These are phyloP conservation scores for Boletus speciosus DNA, from an alignment of 768 basidiomycete species.

Conservation along the genomic window DNA sequence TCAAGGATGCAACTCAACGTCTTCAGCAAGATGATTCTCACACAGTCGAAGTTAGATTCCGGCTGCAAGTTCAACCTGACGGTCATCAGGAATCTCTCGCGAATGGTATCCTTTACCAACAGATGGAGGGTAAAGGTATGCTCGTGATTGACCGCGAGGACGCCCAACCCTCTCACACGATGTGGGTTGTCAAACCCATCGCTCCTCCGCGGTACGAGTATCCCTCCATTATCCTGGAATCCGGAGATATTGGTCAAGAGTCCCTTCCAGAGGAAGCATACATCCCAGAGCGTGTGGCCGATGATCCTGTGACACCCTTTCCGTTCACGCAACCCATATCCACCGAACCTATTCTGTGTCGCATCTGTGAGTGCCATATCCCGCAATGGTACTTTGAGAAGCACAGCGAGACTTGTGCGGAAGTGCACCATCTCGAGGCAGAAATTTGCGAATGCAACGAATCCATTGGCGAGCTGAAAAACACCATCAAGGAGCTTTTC, in stretches of 20 bases:
- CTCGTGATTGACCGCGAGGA: conserved; percentile 92
- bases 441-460: conserved; percentile 95
- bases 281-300: conserved; percentile 34
- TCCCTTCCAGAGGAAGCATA: conserved; percentile 34
- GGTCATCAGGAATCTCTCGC: conserved; percentile 51
- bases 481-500: conserved; percentile 77
- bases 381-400: conserved; percentile 99
- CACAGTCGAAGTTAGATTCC: conserved; percentile 90
- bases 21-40: conserved; percentile 90
- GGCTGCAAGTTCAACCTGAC: conserved; percentile 70
- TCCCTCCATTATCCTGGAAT: conserved; percentile 55
- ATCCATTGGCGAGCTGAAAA: conserved; percentile 80
- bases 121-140: conserved; percentile 98
- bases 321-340: conserved; percentile 76
- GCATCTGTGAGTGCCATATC: conserved; percentile 95
- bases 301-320: conserved; percentile 63
- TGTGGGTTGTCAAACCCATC: conserved; percentile 94
- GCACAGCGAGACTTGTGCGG: conserved; percentile 98
- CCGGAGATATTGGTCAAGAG: conserved; percentile 39
- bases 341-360: conserved; percentile 83
- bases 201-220: conserved; percentile 67
- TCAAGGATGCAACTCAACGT: conserved; percentile 80
- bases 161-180: conserved; percentile 86
- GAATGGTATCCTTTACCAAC: conserved; percentile 59
- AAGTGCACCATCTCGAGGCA: conserved; percentile 93